Percentiles rank a stretch among this genome's conserved stretches.
These are phyloP conservation scores for Boletus bicolor DNA, from an alignment of 768 basidiomycete species.

Conservation along the genomic window DNA sequence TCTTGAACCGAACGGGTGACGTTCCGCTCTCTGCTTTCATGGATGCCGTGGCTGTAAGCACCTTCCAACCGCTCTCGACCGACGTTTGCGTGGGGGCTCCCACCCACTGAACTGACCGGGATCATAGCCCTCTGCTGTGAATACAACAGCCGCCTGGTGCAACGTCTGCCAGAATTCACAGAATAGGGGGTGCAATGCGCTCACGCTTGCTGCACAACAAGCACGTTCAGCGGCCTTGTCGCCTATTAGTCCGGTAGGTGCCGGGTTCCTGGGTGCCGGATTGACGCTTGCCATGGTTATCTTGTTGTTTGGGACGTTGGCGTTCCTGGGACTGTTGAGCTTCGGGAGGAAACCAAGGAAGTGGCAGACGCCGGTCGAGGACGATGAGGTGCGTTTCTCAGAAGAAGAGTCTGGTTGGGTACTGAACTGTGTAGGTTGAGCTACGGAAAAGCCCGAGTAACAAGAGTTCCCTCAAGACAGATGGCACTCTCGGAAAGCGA, in stretches of 20 bases:
- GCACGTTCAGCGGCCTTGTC: constrained; percentile 32
- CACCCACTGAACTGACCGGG: neutral
- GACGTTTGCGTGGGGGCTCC: neutral
- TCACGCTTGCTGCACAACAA: constrained; percentile 33
- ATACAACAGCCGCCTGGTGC: constrained; percentile 59
- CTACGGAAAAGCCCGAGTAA: constrained; percentile 18
- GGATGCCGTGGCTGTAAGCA: constrained; percentile 36
- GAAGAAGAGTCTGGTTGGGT: neutral
- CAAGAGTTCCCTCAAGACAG: neutral
- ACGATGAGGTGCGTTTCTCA: constrained; percentile 20
- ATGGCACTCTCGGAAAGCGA: neutral
- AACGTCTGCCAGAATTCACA: constrained; percentile 52
- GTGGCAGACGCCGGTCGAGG: neutral
- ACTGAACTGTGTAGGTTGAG: constrained; percentile 20
- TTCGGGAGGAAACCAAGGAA: constrained; percentile 20
- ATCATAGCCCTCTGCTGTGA: constrained; percentile 47
- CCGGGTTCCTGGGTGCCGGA: constrained; percentile 67
- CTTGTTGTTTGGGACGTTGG: constrained; percentile 37
- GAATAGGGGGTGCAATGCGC: constrained; percentile 53
- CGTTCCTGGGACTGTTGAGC: constrained; percentile 38
- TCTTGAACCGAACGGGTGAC: constrained; percentile 46
- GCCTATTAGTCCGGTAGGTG: constrained; percentile 51
- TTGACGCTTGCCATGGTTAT: constrained; percentile 44
- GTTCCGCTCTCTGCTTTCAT: constrained; percentile 54
- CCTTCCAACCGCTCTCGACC: no score